Percentiles rank a stretch among this genome's conserved stretches.
phyloP scores from a whole-genome alignment of 352 stramenopile genomes.

The Globisporangium megalacanthum region DNA sequence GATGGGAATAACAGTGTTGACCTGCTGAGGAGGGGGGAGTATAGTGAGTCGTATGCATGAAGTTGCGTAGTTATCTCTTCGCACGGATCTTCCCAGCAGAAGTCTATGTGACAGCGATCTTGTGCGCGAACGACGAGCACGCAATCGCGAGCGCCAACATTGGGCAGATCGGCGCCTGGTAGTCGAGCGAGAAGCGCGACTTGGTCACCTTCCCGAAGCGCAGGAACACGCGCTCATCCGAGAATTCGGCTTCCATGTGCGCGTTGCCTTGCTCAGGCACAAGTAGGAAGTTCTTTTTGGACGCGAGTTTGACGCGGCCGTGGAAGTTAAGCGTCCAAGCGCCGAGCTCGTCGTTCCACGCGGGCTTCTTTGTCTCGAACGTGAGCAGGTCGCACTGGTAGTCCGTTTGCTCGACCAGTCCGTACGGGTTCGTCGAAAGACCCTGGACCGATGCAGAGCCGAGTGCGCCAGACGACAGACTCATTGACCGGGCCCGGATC shows the following conservation, averaged over 20 bases:
- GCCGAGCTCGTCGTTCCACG: constrained; percentile 76
- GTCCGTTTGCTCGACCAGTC: constrained; percentile 66
- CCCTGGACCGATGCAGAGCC: constrained; percentile 21
- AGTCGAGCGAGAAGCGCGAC: constrained; percentile 78
- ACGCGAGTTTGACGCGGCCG: constrained; percentile 83
- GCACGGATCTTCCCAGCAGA: background rate
- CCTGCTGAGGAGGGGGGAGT: too few relatives aligned
- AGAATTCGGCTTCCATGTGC: constrained; percentile 44
- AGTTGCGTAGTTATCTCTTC: background rate
- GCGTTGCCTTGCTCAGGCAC: constrained; percentile 49
- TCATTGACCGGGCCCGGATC: constrained; percentile 28
- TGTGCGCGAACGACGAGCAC: constrained; percentile 81
- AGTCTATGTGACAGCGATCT: constrained; percentile 62
- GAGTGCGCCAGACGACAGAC: constrained; percentile 18
- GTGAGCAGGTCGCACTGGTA: constrained; percentile 69
- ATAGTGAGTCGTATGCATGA: too few relatives aligned
- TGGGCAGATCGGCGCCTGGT: constrained; percentile 57
- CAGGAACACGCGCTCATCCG: constrained; percentile 42
- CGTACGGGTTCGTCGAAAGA: constrained; percentile 39
- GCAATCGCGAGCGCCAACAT: constrained; percentile 80
- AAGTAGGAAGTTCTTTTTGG: constrained; percentile 91
- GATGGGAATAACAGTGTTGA: too few relatives aligned
- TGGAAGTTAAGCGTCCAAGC: constrained; percentile 90
- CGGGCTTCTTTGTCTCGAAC: constrained; percentile 79
- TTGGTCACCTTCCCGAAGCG: constrained; percentile 84